Evolutionary conservation across 371 early-diverging fungal species (phyloP).

Genomic region (Apophysomyces sp.): DNA sequence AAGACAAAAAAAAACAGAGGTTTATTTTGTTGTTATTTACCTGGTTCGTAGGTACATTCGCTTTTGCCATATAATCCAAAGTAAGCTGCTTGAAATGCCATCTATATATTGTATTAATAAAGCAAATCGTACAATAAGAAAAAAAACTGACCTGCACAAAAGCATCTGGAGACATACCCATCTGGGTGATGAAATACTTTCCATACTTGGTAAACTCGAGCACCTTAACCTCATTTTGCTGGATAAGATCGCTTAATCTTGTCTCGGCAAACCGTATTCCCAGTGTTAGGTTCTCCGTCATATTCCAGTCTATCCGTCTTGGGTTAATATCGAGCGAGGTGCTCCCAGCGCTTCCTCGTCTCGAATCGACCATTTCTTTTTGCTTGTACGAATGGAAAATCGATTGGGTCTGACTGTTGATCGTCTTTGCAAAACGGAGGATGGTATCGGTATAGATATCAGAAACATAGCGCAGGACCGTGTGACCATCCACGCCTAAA

Average conservation of each 20-base stretch:
- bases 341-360: constrained; percentile 28
- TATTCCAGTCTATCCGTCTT: constrained; percentile 55
- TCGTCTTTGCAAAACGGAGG: constrained; percentile 55
- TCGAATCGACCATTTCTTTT: constrained; percentile 12
- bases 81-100: constrained; percentile 93
- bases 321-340: constrained; percentile 43
- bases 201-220: constrained; percentile 67
- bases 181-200: constrained; percentile 70
- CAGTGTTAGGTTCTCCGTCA: constrained; percentile 39
- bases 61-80: constrained; percentile 78
- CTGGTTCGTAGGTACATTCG: constrained; percentile 82
- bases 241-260: constrained; percentile 50
- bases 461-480: constrained; percentile 56
- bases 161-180: constrained; percentile 75
- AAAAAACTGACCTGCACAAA: constrained; percentile 61
- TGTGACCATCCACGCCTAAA: constrained; percentile 60
- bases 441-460: constrained; percentile 63
- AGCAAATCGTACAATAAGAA: too few species aligned
- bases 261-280: constrained; percentile 60
- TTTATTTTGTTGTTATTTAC: constrained; percentile 10
- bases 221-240: constrained; percentile 65
- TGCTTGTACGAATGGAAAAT: constrained; percentile 43
- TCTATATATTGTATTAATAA: too few species aligned
- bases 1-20: too few species aligned
- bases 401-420: constrained; percentile 56